Evolutionary conservation across 1,284 basidiomycete species (phyloP).

Genomic region (Ceratobasidium sp.): DNA sequence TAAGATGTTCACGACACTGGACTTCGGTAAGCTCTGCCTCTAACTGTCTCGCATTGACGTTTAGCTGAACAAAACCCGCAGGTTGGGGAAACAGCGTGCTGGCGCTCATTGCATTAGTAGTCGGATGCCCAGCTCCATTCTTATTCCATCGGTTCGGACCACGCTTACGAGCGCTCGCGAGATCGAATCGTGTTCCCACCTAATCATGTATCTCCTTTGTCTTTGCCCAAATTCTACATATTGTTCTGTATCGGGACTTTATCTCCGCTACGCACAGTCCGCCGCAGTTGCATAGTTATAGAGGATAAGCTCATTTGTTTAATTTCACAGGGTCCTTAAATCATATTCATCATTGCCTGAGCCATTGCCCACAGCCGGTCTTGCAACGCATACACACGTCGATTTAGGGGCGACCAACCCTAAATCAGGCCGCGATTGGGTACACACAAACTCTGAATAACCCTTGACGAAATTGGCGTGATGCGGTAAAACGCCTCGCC

Average conservation of each 20-base stretch:
- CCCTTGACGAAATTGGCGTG: too few species aligned
- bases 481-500: too few species aligned
- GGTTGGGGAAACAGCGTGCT: conserved; percentile 40
- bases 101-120: conserved; percentile 31
- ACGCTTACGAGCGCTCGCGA: conserved; percentile 12
- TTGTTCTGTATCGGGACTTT: not conserved
- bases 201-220: not conserved
- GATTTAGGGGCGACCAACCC: too few species aligned
- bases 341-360: too few species aligned
- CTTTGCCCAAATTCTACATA: not conserved
- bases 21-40: not conserved
- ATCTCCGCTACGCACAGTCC: too few species aligned
- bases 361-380: too few species aligned
- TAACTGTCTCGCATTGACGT: not conserved
- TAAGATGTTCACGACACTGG: conserved; percentile 24
- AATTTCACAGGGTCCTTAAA: too few species aligned
- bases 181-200: conserved; percentile 10
- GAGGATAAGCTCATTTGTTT: too few species aligned
- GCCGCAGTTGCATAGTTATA: too few species aligned
- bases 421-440: too few species aligned
- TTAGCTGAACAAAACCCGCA: conserved; percentile 22
- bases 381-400: too few species aligned
- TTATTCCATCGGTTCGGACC: conserved; percentile 37
- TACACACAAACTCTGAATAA: too few species aligned
- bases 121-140: conserved; percentile 35